A percentile compares a stretch with the other conserved stretches of the same genome.
These are phyloP conservation scores for Dothistroma septosporum DNA, from an alignment of 2,329 filamentous ascomycete species.

Conservation along the genomic window DNA sequence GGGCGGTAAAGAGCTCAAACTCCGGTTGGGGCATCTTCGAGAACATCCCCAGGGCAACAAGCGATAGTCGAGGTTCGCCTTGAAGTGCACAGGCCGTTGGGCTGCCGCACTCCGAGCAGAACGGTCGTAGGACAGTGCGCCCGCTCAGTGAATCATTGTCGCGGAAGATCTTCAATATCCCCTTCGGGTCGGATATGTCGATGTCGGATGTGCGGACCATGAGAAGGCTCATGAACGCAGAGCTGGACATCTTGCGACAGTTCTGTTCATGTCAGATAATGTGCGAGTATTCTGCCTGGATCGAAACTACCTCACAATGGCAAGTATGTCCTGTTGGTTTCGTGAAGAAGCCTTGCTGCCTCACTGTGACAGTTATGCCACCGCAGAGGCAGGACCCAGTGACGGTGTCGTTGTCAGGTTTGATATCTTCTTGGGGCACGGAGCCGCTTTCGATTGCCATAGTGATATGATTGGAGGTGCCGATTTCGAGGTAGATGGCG, in stretches of 20 bases:
- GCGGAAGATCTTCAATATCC: constrained; percentile 13
- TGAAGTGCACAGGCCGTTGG: constrained; percentile 8
- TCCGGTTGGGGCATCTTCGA: constrained; percentile 16
- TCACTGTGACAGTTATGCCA: constrained; percentile 32
- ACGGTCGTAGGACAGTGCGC: constrained; percentile 14
- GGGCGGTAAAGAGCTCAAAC: constrained; percentile 12
- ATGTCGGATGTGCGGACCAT: constrained; percentile 10
- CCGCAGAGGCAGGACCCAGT: constrained; percentile 22
- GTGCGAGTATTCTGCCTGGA: too few species aligned
- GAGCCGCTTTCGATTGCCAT: background rate
- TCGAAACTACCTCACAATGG: constrained; percentile 34
- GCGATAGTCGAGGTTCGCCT: constrained; percentile 3
- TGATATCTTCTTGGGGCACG: background rate
- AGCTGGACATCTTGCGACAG: constrained; percentile 43
- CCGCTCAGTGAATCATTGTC: constrained; percentile 17
- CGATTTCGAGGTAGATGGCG: too few species aligned
- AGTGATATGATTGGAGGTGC: background rate
- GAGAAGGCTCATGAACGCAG: constrained; percentile 15
- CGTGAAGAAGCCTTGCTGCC: constrained; percentile 40
- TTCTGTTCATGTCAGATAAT: constrained; percentile 27
- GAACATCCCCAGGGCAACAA: constrained; percentile 19
- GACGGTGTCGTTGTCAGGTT: background rate
- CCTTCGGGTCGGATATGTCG: constrained; percentile 12
- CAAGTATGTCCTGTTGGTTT: constrained; percentile 42
- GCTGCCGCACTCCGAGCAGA: constrained; percentile 21